Base-by-base conservation (phyloP, 257 asterid genomes). In the Catharanthus roseus region DNA sequence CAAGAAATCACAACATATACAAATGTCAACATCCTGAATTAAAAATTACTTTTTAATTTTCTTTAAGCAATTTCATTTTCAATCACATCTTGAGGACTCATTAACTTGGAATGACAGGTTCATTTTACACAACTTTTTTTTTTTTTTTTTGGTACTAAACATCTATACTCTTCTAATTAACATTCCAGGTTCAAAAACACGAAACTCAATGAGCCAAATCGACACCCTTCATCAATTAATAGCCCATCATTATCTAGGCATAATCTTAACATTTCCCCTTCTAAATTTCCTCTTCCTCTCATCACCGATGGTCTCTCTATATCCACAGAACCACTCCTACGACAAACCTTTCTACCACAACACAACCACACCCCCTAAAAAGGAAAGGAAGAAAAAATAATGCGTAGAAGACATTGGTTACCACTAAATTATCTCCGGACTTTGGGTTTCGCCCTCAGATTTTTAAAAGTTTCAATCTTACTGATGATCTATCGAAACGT, bases 1-100 rank as follows among this genome's bases (percentile, higher is more conserved):
- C 64, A 75, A 42, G 41, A 84, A 73, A 73, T 53, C 16, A 10
- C 67, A 62, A 62, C 31, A 33, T 19, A 51, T 31, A 51, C 23
- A 64, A 50, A 33, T 23, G 57, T 42, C 55, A 58, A 23, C 33
- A 65, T 12, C 60, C 19, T 7, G n/a, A 10, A 21, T 15, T 19
- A 29, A 21, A 1, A 21, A 16, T 24, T 19, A 36, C 1, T 5
- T 29, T 1, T 42, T 47, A 49, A 19, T 51, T 51, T 42, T 62
- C 31, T 10, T 6, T 6, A 13, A 64, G 44, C 7, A 55, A 72
- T 34, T 49, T 33, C 65, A 36, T n/a, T 42, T 72, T 4, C 29
- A 3, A 12, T 50, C 49, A 36, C 23, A 5, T 8, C 4, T 29
- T 23, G 42, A 4, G 21, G 31, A 65, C 10, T 29, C 24, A 18